phyloP scores from a whole-genome alignment of 805 yeast species.

The Naumovozyma castellii region DNA sequence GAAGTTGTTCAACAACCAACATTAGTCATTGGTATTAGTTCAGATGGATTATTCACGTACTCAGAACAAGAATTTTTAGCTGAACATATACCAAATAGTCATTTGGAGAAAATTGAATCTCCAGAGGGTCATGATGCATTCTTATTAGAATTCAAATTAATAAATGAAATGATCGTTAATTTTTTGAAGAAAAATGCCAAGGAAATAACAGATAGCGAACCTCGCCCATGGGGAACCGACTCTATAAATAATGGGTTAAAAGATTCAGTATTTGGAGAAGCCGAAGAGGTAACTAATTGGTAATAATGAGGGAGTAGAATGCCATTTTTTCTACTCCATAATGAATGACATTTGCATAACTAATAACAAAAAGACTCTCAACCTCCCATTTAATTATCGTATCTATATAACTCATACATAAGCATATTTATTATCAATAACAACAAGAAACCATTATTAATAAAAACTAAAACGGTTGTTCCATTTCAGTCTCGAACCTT shows the following conservation, averaged over 20 bases:
- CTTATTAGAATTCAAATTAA: constrained; percentile 74
- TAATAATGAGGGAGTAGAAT: constrained; percentile 23
- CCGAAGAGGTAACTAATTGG: constrained; percentile 92
- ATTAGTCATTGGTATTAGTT: constrained; percentile 75
- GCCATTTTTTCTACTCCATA: not conserved
- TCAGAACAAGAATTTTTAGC: constrained; percentile 86
- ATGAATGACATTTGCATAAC: no score
- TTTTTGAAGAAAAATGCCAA: constrained; percentile 53
- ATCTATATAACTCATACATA: no score
- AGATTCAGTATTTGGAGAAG: constrained; percentile 83
- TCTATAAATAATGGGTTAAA: constrained; percentile 37
- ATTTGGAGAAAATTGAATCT: constrained; percentile 64
- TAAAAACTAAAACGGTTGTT: no score
- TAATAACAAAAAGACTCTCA: no score
- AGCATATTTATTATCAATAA: no score
- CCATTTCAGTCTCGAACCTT: no score
- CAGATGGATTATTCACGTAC: constrained; percentile 88
- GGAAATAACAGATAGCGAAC: constrained; percentile 42
- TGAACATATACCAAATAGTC: constrained; percentile 58
- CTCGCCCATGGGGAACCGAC: constrained; percentile 35
- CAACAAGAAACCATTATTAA: no score
- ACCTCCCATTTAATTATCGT: no score
- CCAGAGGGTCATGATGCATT: constrained; percentile 98
- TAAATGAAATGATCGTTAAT: constrained; percentile 58
- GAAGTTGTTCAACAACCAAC: constrained; percentile 60